Base-by-base conservation (phyloP, 78 protist genomes). In the Isochrysis galbana region DNA sequence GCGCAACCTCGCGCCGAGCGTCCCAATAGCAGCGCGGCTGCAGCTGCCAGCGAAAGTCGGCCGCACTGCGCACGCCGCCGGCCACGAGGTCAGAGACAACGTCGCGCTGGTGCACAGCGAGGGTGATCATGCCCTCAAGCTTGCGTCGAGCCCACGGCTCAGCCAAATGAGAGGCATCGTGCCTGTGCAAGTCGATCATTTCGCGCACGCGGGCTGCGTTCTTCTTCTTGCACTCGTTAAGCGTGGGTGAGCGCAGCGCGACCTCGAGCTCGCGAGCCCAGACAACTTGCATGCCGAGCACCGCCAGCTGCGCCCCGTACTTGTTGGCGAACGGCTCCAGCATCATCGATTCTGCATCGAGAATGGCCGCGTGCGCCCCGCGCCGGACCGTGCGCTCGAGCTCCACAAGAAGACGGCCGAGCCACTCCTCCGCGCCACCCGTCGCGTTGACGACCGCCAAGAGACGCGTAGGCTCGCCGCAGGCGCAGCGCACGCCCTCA, bases 71-170 rank as follows among this genome's bases (percentile, higher is more conserved):
- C 1, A 70, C 95, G 48, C 92, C 87, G 10, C 44, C 88, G 0
- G 32, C 51, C 69, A 97, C 95, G 39, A 97, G 86, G 61, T 78
- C 51, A 38, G 10, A 0, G 19, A 96, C 95, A 5, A 97, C 95
- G 77, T 97, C 99, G 42, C 99, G 95, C 25, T 93, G 61, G 90
- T 97, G 99, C 89, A 96, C 97, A n/a, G 96, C 98, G 78, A 97
- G 46, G 69, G 98, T 97, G 93, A 95, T 84, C 54, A 97, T 29
- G 51, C 96, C 95, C 93, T 94, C 94, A 69, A 97, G 14, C 91
- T 87, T 87, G 94, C 7, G 47, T 26, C 46, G 82, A 21, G 32
- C 4, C 93, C 47, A 48, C 93, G 78, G 90, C 51, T 22, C 48
- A 32, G 95, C 26, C 89, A 93, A 90, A 5, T 34, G 42, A 29